These are phyloP conservation scores for Alternaria sp. DNA, from an alignment of 2,329 filamentous ascomycete genomes.

Conservation along the genomic window DNA sequence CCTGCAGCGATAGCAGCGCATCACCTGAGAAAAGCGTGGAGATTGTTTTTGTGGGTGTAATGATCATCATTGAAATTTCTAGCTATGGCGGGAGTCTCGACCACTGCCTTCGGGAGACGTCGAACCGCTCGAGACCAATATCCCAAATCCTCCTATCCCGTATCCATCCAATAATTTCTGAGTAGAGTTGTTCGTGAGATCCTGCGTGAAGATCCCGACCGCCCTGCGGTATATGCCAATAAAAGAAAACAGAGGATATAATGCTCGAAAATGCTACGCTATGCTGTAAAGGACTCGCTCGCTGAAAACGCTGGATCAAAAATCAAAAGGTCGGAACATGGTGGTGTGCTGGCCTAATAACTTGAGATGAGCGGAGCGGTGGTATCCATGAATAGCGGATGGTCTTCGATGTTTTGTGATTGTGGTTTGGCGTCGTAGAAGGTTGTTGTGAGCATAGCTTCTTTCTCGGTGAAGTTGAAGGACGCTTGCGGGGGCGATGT, in stretches of 20 bases:
- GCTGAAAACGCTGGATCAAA: constrained; percentile 48
- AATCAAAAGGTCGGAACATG: constrained; percentile 38
- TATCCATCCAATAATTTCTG: constrained; percentile 18
- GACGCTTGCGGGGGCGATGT: constrained; percentile 53
- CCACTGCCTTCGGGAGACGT: constrained; percentile 31
- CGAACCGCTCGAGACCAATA: constrained; percentile 22
- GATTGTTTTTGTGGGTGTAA: constrained; percentile 15
- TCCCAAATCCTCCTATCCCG: constrained; percentile 7
- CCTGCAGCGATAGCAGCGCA: constrained; percentile 15
- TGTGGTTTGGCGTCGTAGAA: constrained; percentile 52
- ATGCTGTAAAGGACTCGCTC: constrained; percentile 44
- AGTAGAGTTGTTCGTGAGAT: constrained; percentile 29
- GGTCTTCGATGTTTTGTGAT: constrained; percentile 46
- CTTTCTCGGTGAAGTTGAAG: constrained; percentile 56
- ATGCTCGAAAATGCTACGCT: constrained; percentile 33
- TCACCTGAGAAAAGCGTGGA: constrained; percentile 24
- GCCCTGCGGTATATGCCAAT: constrained; percentile 18
- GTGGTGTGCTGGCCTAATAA: constrained; percentile 42
- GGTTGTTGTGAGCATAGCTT: constrained; percentile 54
- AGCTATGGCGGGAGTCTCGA: constrained; percentile 37
- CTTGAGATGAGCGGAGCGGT: constrained; percentile 49
- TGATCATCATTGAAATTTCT: constrained; percentile 27
- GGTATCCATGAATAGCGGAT: constrained; percentile 51
- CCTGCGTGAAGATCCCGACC: constrained; percentile 11
- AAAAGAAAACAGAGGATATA: constrained; percentile 34